These are phyloP conservation scores for Pseudogymnoascus sp. DNA, from an alignment of 2,329 filamentous ascomycete genomes.

Conservation along the genomic window DNA sequence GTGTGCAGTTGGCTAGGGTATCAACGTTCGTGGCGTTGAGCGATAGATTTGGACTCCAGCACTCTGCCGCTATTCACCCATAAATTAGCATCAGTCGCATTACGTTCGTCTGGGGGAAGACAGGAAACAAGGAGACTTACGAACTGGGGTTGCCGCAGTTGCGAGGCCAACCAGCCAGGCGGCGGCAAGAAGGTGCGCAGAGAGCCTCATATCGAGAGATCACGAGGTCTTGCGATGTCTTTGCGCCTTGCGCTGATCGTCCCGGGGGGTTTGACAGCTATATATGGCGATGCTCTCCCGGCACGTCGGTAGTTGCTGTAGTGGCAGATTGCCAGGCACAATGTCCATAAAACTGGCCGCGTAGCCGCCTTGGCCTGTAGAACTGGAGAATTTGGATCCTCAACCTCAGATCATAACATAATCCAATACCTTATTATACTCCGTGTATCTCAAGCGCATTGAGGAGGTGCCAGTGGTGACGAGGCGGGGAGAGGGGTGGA, in stretches of 20 bases:
- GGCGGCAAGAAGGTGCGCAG: neutral
- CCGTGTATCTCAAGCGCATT: neutral
- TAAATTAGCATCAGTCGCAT: neutral
- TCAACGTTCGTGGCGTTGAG: neutral
- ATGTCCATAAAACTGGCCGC: neutral
- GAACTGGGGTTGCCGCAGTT: neutral
- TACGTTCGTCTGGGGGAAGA: neutral
- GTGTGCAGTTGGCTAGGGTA: neutral
- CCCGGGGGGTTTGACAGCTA: neutral
- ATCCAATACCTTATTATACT: neutral
- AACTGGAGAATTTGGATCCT: neutral
- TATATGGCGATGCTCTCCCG: neutral
- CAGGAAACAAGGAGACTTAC: neutral
- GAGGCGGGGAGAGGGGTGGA: neutral
- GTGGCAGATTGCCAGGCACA: neutral
- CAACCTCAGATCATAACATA: neutral
- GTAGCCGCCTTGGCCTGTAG: neutral
- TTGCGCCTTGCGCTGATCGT: neutral
- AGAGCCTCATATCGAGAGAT: neutral
- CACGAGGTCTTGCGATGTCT: neutral
- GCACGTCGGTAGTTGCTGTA: neutral
- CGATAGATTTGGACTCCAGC: neutral
- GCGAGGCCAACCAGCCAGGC: neutral
- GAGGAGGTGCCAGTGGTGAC: neutral
- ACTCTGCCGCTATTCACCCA: neutral